Evolutionary conservation across 805 yeast genomes (phyloP), one percentile per base, ranked within the genome.

Genomic region (Candida yuanshanica): DNA sequence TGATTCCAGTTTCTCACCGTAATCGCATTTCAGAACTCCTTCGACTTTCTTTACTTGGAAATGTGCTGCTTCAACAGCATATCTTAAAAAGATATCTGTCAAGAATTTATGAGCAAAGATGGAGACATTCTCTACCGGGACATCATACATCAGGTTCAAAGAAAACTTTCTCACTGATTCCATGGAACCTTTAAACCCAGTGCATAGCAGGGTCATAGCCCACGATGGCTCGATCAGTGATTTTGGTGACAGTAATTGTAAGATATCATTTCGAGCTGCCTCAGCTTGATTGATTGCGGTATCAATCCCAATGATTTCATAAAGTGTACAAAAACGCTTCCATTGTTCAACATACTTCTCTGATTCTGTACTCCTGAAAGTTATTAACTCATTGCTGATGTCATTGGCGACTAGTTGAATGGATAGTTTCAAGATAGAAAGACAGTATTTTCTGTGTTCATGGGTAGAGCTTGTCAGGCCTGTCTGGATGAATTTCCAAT

Each of bases 211-310:
- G 4, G 83, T 69, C 43, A 84, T 65, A 0, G 85, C 82, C 90
- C 95, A 88, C 1, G 81, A 69, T 1, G 81, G 69, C 26, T 81
- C 79, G 38, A 88, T 72, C 20, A 63, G 49, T 0, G 85, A 75
- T 2, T 59, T 46, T 3, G 74, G 70, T 0, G 69, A 55, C 20
- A 86, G 66, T 12, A 85, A 58, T 1, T 63, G 63, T 2, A 77
- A 56, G 34, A 89, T 74, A 51, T 86, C 95, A 7, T 63, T 63
- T 1, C 73, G 61, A 0, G 93, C 91, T 11, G 87, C 95, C 50
- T 81, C 80, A 1, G 90, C 79, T 60, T 90, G 96, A 51, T 90
- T 89, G 51, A 86, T 63, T 0, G 96, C 84, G 0, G 96, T 79
- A 57, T 89, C 96, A 31, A 89, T 72, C 1, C 88, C 93, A 21